A percentile compares a stretch with the other conserved stretches of the same genome.
These are phyloP conservation scores for Syncephalastrum sp. DNA, from an alignment of 371 early-diverging fungal genomes.

Conservation along the genomic window DNA sequence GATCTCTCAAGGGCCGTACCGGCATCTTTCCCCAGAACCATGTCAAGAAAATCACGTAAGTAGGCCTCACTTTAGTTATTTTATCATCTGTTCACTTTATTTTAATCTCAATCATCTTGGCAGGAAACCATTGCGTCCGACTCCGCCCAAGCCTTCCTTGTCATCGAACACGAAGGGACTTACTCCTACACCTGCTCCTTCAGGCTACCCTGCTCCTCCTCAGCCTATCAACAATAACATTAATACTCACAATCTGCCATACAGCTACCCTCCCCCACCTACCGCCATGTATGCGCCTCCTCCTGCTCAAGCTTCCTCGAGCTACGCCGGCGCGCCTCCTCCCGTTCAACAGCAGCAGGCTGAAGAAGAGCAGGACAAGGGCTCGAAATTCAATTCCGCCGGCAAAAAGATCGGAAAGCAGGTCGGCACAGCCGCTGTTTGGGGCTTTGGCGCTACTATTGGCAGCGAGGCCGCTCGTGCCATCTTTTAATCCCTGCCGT, in stretches of 20 bases:
- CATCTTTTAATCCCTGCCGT: constrained; percentile 26
- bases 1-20: constrained; percentile 35
- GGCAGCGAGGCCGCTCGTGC: constrained; percentile 40
- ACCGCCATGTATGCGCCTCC: constrained; percentile 35
- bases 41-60: constrained; percentile 42
- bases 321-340: constrained; percentile 4
- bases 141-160: constrained; percentile 2
- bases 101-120: constrained; percentile 1
- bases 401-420: constrained; percentile 43
- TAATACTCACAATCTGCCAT: constrained; percentile 21
- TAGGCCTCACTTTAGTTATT: constrained; percentile 1
- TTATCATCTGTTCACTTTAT: background rate
- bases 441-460: constrained; percentile 49
- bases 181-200: too few relatives aligned
- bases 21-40: constrained; percentile 56
- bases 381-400: constrained; percentile 32
- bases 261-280: constrained; percentile 50
- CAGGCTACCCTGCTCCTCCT: constrained; percentile 6
- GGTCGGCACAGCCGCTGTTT: constrained; percentile 43
- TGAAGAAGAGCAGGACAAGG: constrained; percentile 18
- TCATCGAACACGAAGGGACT: constrained; percentile 1
- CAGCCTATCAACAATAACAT: constrained; percentile 7
- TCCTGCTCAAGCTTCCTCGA: constrained; percentile 7
- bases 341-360: constrained; percentile 5
- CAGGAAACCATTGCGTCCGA: background rate